Conservation (phyloP, 805 yeast species). For the Yarrowia porcina region DNA sequence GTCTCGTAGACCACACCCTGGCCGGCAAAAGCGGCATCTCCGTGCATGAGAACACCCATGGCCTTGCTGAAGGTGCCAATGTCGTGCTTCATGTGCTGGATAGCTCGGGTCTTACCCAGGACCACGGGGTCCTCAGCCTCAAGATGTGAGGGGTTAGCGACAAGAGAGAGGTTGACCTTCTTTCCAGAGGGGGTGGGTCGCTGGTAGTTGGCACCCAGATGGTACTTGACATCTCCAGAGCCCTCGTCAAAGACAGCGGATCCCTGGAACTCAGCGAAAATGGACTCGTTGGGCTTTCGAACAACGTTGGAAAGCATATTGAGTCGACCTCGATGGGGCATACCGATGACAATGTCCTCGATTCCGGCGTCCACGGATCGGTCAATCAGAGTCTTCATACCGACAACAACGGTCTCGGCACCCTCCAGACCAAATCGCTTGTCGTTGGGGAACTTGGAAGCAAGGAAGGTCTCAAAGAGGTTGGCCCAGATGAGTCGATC, state of each 20-base stretch:
- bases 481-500: slow-evolving; percentile 97
- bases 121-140: slow-evolving; percentile 99
- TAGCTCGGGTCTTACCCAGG: slow-evolving; percentile 95
- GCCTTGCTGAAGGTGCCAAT: slow-evolving; percentile 81
- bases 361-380: slow-evolving; percentile 81
- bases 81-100: slow-evolving; percentile 87
- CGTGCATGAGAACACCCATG: slow-evolving; percentile 88
- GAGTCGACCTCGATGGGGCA: slow-evolving; percentile 99
- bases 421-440: slow-evolving; percentile 99
- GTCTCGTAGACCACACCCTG: slow-evolving; percentile 99
- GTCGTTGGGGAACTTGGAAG: slow-evolving; percentile 96
- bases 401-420: slow-evolving; percentile 94
- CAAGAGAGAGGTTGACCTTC: slow-evolving; percentile 89
- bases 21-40: slow-evolving; percentile 98
- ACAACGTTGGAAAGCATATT: slow-evolving; percentile 97
- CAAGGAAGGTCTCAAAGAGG: slow-evolving; percentile 85
- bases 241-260: slow-evolving; percentile 90
- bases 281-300: slow-evolving; percentile 97
- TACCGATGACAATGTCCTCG: slow-evolving; percentile 95
- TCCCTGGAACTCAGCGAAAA: slow-evolving; percentile 93
- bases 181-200: slow-evolving; percentile 99
- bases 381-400: slow-evolving; percentile 93
- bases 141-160: slow-evolving; percentile 98
- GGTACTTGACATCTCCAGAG: slow-evolving; percentile 98
- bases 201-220: slow-evolving; percentile 97